Conservation (phyloP, 2,329 filamentous ascomycete species). For the Calonectria ilicicola region DNA sequence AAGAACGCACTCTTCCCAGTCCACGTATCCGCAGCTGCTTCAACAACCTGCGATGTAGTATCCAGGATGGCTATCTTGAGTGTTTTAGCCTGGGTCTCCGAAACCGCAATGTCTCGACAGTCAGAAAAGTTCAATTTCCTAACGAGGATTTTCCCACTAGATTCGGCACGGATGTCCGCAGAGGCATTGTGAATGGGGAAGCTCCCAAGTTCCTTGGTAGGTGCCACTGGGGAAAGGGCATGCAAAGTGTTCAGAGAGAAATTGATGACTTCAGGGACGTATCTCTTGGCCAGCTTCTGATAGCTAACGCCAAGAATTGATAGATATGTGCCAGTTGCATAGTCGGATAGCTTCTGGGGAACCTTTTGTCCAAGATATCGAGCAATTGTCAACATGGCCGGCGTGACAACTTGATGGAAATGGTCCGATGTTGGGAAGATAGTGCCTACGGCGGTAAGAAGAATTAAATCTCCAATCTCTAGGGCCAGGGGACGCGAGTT, state of each 20-base stretch:
- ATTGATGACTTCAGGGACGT: slow-evolving; percentile 88
- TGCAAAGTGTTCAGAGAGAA: slow-evolving; percentile 82
- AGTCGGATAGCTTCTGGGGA: slow-evolving; percentile 73
- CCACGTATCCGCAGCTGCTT: slow-evolving; percentile 80
- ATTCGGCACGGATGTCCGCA: slow-evolving; percentile 61
- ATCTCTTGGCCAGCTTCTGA: slow-evolving; percentile 85
- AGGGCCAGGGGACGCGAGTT: slow-evolving; percentile 62
- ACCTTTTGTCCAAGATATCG: slow-evolving; percentile 85
- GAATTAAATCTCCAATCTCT: slow-evolving; percentile 78
- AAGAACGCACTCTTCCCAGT: slow-evolving; percentile 77
- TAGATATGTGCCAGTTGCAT: slow-evolving; percentile 82
- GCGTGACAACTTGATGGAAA: slow-evolving; percentile 95
- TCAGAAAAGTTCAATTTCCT: slow-evolving; percentile 72
- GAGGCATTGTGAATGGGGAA: slow-evolving; percentile 73
- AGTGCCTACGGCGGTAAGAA: slow-evolving; percentile 85
- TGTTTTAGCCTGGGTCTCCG: slow-evolving; percentile 46
- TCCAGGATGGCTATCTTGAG: slow-evolving; percentile 70
- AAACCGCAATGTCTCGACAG: slow-evolving; percentile 55
- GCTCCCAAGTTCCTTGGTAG: slow-evolving; percentile 59
- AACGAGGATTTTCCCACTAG: slow-evolving; percentile 53
- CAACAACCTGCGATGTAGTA: slow-evolving; percentile 74
- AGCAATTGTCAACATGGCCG: slow-evolving; percentile 85
- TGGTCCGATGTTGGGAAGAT: slow-evolving; percentile 97
- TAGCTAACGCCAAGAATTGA: slow-evolving; percentile 84
- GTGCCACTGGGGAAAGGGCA: slow-evolving; percentile 70